Conservation (phyloP, 768 basidiomycete species). For the Agaricus bisporus region DNA sequence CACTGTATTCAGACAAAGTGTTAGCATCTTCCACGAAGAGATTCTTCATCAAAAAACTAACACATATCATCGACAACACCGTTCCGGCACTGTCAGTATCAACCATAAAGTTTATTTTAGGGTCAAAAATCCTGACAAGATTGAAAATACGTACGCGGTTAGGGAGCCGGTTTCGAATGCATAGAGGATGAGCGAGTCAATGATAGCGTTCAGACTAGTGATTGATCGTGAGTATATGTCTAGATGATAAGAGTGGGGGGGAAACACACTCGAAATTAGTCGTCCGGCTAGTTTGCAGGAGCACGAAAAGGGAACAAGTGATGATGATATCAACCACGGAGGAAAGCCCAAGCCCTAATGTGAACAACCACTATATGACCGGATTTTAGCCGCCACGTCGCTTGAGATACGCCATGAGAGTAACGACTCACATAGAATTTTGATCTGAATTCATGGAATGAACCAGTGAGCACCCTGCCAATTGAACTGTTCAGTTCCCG, state of each 20-base stretch:
- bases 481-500: too few relatives aligned
- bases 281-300: constrained; percentile 33
- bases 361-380: constrained; percentile 43
- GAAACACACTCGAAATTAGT: constrained; percentile 29
- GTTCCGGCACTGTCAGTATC: constrained; percentile 31
- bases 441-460: constrained; percentile 14
- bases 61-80: constrained; percentile 42
- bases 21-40: not conserved
- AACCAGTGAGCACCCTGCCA: not conserved
- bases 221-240: not conserved
- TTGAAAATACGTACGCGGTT: constrained; percentile 31
- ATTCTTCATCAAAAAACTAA: constrained; percentile 17
- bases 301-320: constrained; percentile 35
- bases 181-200: constrained; percentile 42
- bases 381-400: not conserved
- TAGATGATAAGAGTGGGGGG: not conserved
- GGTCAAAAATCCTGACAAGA: not conserved
- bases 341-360: constrained; percentile 44
- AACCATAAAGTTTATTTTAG: not conserved
- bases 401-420: not conserved
- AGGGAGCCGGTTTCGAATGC: constrained; percentile 47
- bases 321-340: constrained; percentile 43
- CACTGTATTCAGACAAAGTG: not conserved
- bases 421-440: constrained; percentile 11
- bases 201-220: constrained; percentile 36